A percentile compares a stretch with the other conserved stretches of the same genome.
These are phyloP conservation scores for Rhizopus microsporus DNA, from an alignment of 371 early-diverging fungal species.

Conservation along the genomic window DNA sequence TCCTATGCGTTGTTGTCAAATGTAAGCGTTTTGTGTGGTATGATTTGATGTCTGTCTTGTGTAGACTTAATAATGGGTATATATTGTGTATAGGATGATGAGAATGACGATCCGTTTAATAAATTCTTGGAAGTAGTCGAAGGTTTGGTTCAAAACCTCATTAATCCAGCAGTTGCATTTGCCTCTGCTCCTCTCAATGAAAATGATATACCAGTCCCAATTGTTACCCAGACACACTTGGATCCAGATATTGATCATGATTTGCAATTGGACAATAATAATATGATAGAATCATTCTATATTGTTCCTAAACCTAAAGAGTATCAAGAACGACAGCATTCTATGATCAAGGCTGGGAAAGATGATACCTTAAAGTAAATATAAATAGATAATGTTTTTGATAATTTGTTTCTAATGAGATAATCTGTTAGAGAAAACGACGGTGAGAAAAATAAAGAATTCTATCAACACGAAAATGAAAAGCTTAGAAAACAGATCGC, in stretches of 20 bases:
- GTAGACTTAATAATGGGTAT: neutral
- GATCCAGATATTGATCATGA: neutral
- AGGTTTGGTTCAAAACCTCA: conserved; percentile 68
- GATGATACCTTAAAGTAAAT: neutral
- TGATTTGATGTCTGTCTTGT: neutral
- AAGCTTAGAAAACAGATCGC: conserved; percentile 66
- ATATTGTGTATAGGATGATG: conserved; percentile 21
- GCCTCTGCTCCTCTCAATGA: conserved; percentile 69
- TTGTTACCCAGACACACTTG: neutral
- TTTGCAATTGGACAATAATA: neutral
- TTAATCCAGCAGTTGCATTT: conserved; percentile 74
- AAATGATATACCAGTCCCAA: conserved; percentile 44
- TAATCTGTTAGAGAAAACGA: neutral
- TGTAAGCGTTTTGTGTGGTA: conserved; percentile 1
- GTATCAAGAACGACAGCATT: neutral
- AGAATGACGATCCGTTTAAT: conserved; percentile 76
- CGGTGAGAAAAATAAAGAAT: conserved; percentile 13
- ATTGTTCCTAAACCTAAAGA: conserved; percentile 30
- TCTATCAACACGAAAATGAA: conserved; percentile 63
- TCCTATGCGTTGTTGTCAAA: conserved; percentile 29
- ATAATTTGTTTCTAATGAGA: too few relatives aligned
- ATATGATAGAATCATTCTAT: conserved; percentile 65
- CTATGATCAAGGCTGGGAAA: neutral
- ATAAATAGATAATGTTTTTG: neutral
- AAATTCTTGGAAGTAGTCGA: conserved; percentile 82